Evolutionary conservation across 495 filamentous ascomycete genomes (phyloP), one percentile per base, ranked within the genome.

Genomic region (Entonaema liquescens): DNA sequence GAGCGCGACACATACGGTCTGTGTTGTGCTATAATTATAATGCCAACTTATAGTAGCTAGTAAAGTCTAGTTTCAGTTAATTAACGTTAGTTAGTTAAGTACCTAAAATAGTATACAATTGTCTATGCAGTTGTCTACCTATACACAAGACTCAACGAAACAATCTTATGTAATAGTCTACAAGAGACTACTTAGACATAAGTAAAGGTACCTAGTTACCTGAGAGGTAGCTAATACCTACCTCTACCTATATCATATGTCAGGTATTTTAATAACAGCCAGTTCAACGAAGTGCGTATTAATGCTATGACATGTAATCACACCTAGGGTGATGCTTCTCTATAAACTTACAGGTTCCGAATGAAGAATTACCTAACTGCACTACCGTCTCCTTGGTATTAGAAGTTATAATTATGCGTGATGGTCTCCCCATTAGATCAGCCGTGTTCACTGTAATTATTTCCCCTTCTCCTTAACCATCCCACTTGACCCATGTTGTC

Each of bases 401-500:
- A 23, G 8, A n/a, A 28, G 11, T 25, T 29, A 1, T 3, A 12
- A 5, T 3, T 26, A 52, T 29, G 7, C 25, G 21, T 53, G 12
- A 9, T 21, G 23, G 17, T 11, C 42, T 47, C 42, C 17, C 5
- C 23, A 5, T 47, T 12, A 5, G 8, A 21, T 21, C 42, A 12
- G 12, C 42, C 42, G 5, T 3, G 2, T 11, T 3, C 42, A 11
- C 42, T 47, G 17, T 23, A 12, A 54, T 54, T 25, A 54, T 29
- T 54, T 29, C 28, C 29, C 31, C 33, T 57, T 57, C 21, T 40
- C 19, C 54, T 38, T 36, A 5, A 38, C 2, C 54, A 57, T 57
- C 5, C 54, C 54, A 5, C 54, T 57, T 4, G 54, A 33, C 17
- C 54, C 54, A 1, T 57, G 52, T 36, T 66, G 40, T 26, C 17